Evolutionary conservation across 768 basidiomycete genomes (phyloP).

Genomic region (Calocybe gangraenosa): DNA sequence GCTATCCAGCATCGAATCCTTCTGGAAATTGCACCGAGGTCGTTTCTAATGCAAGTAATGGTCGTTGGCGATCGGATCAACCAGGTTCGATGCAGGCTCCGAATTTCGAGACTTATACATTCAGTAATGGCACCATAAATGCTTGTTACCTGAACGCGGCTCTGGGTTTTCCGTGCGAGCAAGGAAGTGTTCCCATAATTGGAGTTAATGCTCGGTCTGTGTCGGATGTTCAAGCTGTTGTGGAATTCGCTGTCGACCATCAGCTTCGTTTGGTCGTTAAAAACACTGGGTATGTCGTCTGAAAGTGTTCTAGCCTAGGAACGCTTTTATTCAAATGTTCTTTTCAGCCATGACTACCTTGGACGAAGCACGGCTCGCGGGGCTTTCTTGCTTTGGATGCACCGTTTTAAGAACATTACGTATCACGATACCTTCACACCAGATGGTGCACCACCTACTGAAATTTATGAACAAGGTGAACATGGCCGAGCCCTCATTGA

Average conservation of each 20-base stretch:
- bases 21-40: conserved; percentile 36
- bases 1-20: conserved; percentile 32
- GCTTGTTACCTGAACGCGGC: conserved; percentile 47
- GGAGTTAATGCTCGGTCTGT: conserved; percentile 36
- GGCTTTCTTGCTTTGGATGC: conserved; percentile 38
- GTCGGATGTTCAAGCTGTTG: conserved; percentile 34
- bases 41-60: conserved; percentile 22
- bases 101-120: conserved; percentile 27
- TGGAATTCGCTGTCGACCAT: conserved; percentile 31
- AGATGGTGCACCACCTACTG: conserved; percentile 23
- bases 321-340: conserved; percentile 1
- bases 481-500: background rate
- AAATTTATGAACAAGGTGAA: conserved; percentile 16
- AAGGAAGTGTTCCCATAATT: conserved; percentile 37
- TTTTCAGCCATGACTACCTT: conserved; percentile 37
- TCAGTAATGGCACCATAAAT: conserved; percentile 44
- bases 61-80: conserved; percentile 36
- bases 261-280: conserved; percentile 35
- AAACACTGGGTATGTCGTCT: conserved; percentile 25
- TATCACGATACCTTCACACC: conserved; percentile 27
- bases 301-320: background rate
- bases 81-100: conserved; percentile 35
- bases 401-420: conserved; percentile 28
- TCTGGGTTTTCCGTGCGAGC: conserved; percentile 34
- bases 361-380: conserved; percentile 40